Conservation (phyloP, 1,284 basidiomycete genomes). For the Lignosus rhinocerotis region DNA sequence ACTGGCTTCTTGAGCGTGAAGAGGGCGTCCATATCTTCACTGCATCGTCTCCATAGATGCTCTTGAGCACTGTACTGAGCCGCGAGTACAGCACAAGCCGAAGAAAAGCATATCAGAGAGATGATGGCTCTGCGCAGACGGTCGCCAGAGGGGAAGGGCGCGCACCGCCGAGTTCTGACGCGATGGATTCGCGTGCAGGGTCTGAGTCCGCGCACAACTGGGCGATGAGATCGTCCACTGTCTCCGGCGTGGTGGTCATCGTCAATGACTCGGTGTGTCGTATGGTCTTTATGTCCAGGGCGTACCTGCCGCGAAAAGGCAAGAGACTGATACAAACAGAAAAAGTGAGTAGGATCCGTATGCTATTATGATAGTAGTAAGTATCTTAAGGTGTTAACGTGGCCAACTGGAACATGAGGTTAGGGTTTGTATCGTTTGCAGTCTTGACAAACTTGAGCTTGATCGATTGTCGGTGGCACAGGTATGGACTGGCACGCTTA, state of each 20-base stretch:
- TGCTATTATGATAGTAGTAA: no score
- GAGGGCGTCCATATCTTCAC: constrained; percentile 55
- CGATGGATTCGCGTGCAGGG: constrained; percentile 56
- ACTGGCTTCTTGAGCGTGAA: constrained; percentile 4
- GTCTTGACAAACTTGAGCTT: no score
- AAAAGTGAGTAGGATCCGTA: no score
- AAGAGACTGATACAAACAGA: no score
- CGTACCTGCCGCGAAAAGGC: no score
- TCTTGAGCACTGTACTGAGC: constrained; percentile 62
- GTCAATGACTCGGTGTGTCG: background rate
- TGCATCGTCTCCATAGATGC: constrained; percentile 78
- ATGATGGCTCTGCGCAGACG: constrained; percentile 25
- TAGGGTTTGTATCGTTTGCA: no score
- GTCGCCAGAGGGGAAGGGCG: constrained; percentile 25
- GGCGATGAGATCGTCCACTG: constrained; percentile 46
- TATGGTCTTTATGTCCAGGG: no score
- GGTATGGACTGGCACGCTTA: no score
- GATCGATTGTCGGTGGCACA: no score
- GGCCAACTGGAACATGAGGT: no score
- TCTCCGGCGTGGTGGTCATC: constrained; percentile 17
- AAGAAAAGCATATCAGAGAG: constrained; percentile 10
- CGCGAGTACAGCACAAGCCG: background rate
- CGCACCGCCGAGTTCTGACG: constrained; percentile 70
- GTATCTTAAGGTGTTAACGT: no score
- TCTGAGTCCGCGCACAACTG: constrained; percentile 49